These are phyloP conservation scores for Hebeloma cylindrosporum DNA, from an alignment of 768 basidiomycete genomes.

Conservation along the genomic window DNA sequence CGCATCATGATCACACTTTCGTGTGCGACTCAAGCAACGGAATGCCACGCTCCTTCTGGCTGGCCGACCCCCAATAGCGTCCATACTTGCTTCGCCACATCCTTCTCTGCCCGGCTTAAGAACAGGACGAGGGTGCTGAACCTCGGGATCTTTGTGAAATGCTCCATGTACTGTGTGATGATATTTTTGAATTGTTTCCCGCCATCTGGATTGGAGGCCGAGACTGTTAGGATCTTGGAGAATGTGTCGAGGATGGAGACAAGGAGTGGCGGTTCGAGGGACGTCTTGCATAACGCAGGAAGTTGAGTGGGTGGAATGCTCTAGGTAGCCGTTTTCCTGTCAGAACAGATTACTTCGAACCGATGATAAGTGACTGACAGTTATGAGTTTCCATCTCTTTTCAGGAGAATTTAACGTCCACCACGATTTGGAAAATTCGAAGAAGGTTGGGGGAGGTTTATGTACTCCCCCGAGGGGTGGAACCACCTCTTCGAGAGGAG, in stretches of 20 bases:
- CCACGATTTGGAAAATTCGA: conserved; percentile 68
- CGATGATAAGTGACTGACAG: conserved; percentile 39
- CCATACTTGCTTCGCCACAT: conserved; percentile 47
- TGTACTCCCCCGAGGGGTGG: no score
- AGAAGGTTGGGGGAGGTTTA: conserved; percentile 47
- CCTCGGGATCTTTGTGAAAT: conserved; percentile 55
- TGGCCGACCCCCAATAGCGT: conserved; percentile 32
- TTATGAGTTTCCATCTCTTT: conserved; percentile 58
- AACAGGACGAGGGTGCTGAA: conserved; percentile 66
- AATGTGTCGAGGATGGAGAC: conserved; percentile 58
- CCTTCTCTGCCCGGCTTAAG: conserved; percentile 56
- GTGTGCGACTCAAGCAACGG: conserved; percentile 16
- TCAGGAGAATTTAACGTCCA: conserved; percentile 36
- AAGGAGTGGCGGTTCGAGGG: conserved; percentile 66
- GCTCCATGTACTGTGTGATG: conserved; percentile 49
- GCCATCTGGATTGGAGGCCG: neutral
- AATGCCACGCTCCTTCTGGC: conserved; percentile 26
- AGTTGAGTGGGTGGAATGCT: conserved; percentile 53
- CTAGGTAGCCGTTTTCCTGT: conserved; percentile 42
- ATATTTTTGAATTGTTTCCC: conserved; percentile 18
- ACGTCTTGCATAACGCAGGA: conserved; percentile 65
- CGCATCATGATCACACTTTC: no score
- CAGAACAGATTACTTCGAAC: neutral
- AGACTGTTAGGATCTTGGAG: conserved; percentile 24
- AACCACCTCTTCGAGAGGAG: no score